Conservation (phyloP, 2,329 filamentous ascomycete species). For the Trichoderma sp. region DNA sequence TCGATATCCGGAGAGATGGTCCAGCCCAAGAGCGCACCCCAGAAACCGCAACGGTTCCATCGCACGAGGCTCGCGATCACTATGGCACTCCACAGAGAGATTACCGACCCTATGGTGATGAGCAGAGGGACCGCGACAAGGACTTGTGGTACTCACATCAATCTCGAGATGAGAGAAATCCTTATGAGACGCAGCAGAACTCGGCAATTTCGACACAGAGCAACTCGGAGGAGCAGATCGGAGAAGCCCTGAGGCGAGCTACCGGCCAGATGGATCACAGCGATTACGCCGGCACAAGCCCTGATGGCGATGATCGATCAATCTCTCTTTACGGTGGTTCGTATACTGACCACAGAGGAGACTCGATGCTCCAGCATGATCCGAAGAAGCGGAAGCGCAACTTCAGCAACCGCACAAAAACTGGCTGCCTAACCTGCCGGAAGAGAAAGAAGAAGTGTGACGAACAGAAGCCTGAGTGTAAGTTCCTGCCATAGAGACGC, state of each 20-base stretch:
- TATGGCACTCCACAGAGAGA: slow-evolving; percentile 45
- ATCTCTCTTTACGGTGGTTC: slow-evolving; percentile 40
- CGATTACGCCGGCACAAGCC: slow-evolving; percentile 53
- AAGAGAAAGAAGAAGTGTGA: slow-evolving; percentile 97
- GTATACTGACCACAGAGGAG: slow-evolving; percentile 49
- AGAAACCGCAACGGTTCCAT: slow-evolving; percentile 31
- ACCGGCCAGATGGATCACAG: slow-evolving; percentile 46
- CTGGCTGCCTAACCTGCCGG: slow-evolving; percentile 88
- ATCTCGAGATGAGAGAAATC: slow-evolving; percentile 46
- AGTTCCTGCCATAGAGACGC: slow-evolving; percentile 36
- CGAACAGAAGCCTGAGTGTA: slow-evolving; percentile 89
- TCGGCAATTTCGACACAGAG: slow-evolving; percentile 45
- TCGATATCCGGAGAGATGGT: slow-evolving; percentile 45
- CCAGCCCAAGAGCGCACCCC: slow-evolving; percentile 35
- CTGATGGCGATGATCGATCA: slow-evolving; percentile 51
- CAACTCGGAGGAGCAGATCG: slow-evolving; percentile 50
- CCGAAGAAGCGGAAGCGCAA: slow-evolving; percentile 71
- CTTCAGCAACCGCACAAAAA: slow-evolving; percentile 95
- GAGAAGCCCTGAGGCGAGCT: slow-evolving; percentile 44
- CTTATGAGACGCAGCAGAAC: slow-evolving; percentile 46
- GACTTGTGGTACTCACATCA: slow-evolving; percentile 50
- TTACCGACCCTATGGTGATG: slow-evolving; percentile 45
- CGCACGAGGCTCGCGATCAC: slow-evolving; percentile 41
- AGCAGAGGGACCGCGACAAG: slow-evolving; percentile 41
- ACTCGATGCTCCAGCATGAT: slow-evolving; percentile 54